phyloP scores from a whole-genome alignment of 352 stramenopile genomes.

The Phytophthora citrophthora region DNA sequence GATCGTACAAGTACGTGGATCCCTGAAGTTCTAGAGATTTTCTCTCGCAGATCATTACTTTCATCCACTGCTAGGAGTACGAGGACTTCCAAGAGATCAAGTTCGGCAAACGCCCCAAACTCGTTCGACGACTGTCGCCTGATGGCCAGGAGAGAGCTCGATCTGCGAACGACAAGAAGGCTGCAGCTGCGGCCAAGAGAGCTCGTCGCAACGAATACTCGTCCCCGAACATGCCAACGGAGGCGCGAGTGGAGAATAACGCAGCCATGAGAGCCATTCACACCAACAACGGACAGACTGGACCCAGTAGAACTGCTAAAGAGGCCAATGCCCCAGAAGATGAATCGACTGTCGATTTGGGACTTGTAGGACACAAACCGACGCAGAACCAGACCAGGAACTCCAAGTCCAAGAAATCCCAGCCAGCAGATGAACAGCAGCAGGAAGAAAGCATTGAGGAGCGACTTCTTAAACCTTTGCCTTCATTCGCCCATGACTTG shows the following conservation, averaged over 20 bases:
- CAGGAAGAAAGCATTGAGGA: constrained; percentile 69
- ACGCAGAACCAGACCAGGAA: constrained; percentile 37
- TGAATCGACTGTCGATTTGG: constrained; percentile 51
- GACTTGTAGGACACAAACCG: constrained; percentile 75
- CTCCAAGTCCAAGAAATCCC: constrained; percentile 37
- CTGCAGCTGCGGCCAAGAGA: constrained; percentile 61
- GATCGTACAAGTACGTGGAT: constrained; percentile 68
- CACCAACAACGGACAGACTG: constrained; percentile 24
- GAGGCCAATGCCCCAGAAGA: constrained; percentile 38
- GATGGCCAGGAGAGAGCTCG: constrained; percentile 69
- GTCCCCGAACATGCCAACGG: constrained; percentile 75
- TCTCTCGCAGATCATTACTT: constrained; percentile 1
- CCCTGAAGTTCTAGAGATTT: not conserved
- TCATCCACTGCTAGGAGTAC: constrained; percentile 71
- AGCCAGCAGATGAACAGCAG: constrained; percentile 14
- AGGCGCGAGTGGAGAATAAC: constrained; percentile 85
- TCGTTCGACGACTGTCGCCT: constrained; percentile 71
- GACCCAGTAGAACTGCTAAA: constrained; percentile 4
- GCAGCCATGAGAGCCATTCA: constrained; percentile 64
- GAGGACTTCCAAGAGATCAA: constrained; percentile 94
- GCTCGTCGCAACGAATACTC: constrained; percentile 78
- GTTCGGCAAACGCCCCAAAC: constrained; percentile 89
- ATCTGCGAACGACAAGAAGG: constrained; percentile 60
- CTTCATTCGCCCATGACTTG: constrained; percentile 84
- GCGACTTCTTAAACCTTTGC: constrained; percentile 86